Percentiles rank a stretch among this genome's conserved stretches.
These are phyloP conservation scores for Pogostemon cablin DNA, from an alignment of 257 asterid genomes.

Conservation along the genomic window DNA sequence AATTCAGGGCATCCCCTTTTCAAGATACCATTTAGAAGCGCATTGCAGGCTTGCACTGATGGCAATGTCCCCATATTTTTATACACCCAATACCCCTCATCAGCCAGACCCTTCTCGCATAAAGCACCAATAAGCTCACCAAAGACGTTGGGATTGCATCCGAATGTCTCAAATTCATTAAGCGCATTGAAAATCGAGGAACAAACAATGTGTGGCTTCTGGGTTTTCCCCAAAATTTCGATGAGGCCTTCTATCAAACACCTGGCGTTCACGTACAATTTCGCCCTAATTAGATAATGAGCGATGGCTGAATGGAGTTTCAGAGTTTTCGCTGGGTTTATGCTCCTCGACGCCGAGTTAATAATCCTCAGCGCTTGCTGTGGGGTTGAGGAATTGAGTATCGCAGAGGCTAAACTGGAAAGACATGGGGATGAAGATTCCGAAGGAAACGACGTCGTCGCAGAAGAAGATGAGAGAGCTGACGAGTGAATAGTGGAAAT, in stretches of 20 bases:
- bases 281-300: conserved; percentile 39
- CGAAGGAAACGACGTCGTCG: conserved; percentile 31
- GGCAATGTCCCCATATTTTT: conserved; percentile 53
- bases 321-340: conserved; percentile 51
- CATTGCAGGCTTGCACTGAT: conserved; percentile 59
- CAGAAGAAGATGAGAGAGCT: conserved; percentile 35
- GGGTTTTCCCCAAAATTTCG: conserved; percentile 48
- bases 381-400: conserved; percentile 57
- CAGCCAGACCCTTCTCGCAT: conserved; percentile 60
- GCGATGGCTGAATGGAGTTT: conserved; percentile 57
- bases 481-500: conserved; percentile 24
- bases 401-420: conserved; percentile 46
- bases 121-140: conserved; percentile 72
- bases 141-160: conserved; percentile 36
- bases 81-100: conserved; percentile 80
- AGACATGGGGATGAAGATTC: conserved; percentile 39
- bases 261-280: conserved; percentile 58
- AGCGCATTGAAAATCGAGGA: conserved; percentile 59
- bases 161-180: conserved; percentile 32
- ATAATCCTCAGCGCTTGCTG: conserved; percentile 55
- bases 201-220: conserved; percentile 53
- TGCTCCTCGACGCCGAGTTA: conserved; percentile 48
- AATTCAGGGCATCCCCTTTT: conserved; percentile 44
- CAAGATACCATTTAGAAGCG: conserved; percentile 56
- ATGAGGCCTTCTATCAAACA: conserved; percentile 77